Base-by-base conservation (phyloP, 305 asterid species). In the Coffea humblotiana region DNA sequence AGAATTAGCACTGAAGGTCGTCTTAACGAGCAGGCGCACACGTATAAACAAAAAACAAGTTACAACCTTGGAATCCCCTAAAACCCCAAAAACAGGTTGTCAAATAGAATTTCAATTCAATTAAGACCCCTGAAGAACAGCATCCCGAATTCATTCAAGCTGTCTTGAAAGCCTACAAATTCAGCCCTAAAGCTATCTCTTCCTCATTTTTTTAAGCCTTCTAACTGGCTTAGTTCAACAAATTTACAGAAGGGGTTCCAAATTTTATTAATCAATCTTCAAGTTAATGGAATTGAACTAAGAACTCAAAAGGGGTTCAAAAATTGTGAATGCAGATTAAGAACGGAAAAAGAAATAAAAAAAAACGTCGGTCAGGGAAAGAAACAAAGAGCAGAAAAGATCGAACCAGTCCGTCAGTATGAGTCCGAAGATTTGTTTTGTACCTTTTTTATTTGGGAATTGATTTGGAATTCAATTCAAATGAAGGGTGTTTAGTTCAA, bases 321-420 rank as follows among this genome's bases (percentile, higher is more conserved):
- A n/a, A 74, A n/a, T 52, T 75, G 69, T 58, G 11, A 49, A 51
- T 45, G 70, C 70, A 66, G 64, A 58, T 10, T 63, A 3, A 32
- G 43, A 37, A 25, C 43, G 5, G 5, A 37, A 37, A 37, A 37
- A 11, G 58, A 58, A 6, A 37, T 19, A 8, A 0, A 6, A 37
- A 29, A 8, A 0, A 19, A 32, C 0, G 61, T 25, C 40, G 19
- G 47, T 43, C 1, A 45, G 37, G 21, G 40, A 40, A 60, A 60
- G 56, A 10, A 9, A 23, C 23, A 37, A 47, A 27, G 11, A 0
- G 15, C 5, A 14, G 35, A 71, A 49, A 64, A 64, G 18, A 64
- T 64, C 78, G 67, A 79, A 79, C 66, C 74, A 48, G 65, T 29
- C 29, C 25, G 23, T 19, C 48, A 45, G 74, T 72, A 37, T 25